These are phyloP conservation scores for Gaertneriomyces sp. DNA, from an alignment of 192 early-diverging fungal species.

Conservation along the genomic window DNA sequence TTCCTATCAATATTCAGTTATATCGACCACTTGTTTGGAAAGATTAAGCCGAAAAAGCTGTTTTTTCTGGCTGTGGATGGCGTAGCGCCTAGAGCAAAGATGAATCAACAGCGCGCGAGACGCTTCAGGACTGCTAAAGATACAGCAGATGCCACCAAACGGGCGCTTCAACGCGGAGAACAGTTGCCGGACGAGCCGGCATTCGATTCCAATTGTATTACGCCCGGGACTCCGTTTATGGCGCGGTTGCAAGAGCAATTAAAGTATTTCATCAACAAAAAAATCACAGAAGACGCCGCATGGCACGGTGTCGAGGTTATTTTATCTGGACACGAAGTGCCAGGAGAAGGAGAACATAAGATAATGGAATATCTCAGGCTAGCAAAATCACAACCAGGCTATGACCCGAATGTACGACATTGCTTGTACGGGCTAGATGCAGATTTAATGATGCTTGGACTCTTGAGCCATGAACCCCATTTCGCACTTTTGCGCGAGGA, in stretches of 20 bases:
- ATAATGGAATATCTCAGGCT: conserved; percentile 96
- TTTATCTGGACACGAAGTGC: conserved; percentile 90
- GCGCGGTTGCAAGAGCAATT: conserved; percentile 79
- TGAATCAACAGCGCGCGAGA: conserved; percentile 61
- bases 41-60: conserved; percentile 88
- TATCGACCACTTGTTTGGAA: conserved; percentile 87
- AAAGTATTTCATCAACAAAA: conserved; percentile 82
- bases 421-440: conserved; percentile 94
- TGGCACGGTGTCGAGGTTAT: conserved; percentile 87
- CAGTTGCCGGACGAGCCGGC: conserved; percentile 53
- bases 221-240: conserved; percentile 90
- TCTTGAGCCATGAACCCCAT: conserved; percentile 95
- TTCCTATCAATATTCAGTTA: conserved; percentile 94
- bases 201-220: conserved; percentile 62
- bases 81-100: conserved; percentile 60
- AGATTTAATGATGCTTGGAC: conserved; percentile 95
- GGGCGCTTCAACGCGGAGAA: conserved; percentile 67
- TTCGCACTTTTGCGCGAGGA: conserved; percentile 96
- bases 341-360: conserved; percentile 99
- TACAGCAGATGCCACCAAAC: conserved; percentile 56
- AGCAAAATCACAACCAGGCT: conserved; percentile 70
- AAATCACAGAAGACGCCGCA: conserved; percentile 79
- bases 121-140: conserved; percentile 56
- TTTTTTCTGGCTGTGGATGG: conserved; percentile 94
- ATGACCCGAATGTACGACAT: conserved; percentile 89